These are phyloP conservation scores for Polygonum maritimum DNA, from an alignment of 148 eudicot species.

Conservation along the genomic window DNA sequence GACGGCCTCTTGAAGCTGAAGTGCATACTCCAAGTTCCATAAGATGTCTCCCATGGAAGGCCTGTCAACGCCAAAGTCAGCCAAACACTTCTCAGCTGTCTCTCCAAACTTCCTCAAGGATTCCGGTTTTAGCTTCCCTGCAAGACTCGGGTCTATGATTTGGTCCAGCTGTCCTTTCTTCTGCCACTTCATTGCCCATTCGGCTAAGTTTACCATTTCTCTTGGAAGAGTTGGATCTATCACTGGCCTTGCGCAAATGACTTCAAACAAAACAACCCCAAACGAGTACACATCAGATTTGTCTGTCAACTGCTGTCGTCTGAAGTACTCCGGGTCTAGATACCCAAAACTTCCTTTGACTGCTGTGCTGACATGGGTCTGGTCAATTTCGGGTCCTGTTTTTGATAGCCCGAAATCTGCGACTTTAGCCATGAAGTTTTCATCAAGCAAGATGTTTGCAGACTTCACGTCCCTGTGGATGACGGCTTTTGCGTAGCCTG, in stretches of 20 bases:
- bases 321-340: slow-evolving; percentile 14
- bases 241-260: slow-evolving; percentile 14
- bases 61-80: slow-evolving; percentile 15
- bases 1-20: slow-evolving; percentile 14
- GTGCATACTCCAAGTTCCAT: slow-evolving; percentile 16
- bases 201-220: slow-evolving; percentile 14
- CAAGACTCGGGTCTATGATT: slow-evolving; percentile 14
- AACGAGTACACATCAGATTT: slow-evolving; percentile 15
- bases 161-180: slow-evolving; percentile 14
- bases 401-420: slow-evolving; percentile 14
- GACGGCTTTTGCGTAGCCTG: slow-evolving; percentile 14
- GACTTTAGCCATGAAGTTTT: slow-evolving; percentile 15
- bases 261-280: slow-evolving; percentile 16
- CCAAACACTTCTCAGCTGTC: slow-evolving; percentile 16
- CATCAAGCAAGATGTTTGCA: slow-evolving; percentile 15
- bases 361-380: slow-evolving; percentile 16
- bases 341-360: slow-evolving; percentile 16
- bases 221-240: slow-evolving; percentile 13
- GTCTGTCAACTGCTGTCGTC: slow-evolving; percentile 14
- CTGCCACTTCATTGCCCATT: slow-evolving; percentile 16
- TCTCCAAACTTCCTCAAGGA: slow-evolving; percentile 15
- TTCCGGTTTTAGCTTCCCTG: slow-evolving; percentile 9
- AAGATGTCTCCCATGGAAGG: slow-evolving; percentile 17
- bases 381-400: slow-evolving; percentile 13
- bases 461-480: slow-evolving; percentile 14